These are phyloP conservation scores for Cryoendolithus antarcticus DNA, from an alignment of 2,329 filamentous ascomycete species.

Conservation along the genomic window DNA sequence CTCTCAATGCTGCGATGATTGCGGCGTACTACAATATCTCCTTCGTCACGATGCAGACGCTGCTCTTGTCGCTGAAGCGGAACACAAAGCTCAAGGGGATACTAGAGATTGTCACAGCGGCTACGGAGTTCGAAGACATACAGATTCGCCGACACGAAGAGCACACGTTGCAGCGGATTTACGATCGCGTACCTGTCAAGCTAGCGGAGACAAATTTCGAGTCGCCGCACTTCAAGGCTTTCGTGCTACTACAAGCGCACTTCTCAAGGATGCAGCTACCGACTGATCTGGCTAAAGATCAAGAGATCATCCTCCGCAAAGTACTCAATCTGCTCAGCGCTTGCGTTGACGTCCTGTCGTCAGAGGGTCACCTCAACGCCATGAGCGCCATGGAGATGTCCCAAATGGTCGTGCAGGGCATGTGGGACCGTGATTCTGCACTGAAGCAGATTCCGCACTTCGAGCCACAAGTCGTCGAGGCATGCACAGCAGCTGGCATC, in stretches of 20 bases:
- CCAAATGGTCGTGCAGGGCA: slow-evolving; percentile 96
- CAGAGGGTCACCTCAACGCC: slow-evolving; percentile 89
- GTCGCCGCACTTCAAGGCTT: slow-evolving; percentile 96
- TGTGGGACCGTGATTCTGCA: slow-evolving; percentile 97
- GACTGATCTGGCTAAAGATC: slow-evolving; percentile 89
- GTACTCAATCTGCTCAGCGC: slow-evolving; percentile 80
- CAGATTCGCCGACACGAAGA: slow-evolving; percentile 92
- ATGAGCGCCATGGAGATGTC: slow-evolving; percentile 99
- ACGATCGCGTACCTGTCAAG: slow-evolving; percentile 89
- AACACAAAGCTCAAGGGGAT: slow-evolving; percentile 95
- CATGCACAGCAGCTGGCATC: slow-evolving; percentile 67
- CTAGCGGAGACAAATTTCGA: slow-evolving; percentile 78
- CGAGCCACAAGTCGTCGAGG: slow-evolving; percentile 67
- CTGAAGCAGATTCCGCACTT: slow-evolving; percentile 98
- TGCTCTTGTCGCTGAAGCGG: slow-evolving; percentile 76
- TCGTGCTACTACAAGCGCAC: slow-evolving; percentile 92
- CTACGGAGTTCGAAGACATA: slow-evolving; percentile 89
- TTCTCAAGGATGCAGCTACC: slow-evolving; percentile 96
- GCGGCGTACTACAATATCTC: slow-evolving; percentile 99
- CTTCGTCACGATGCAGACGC: slow-evolving; percentile 98
- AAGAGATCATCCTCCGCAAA: slow-evolving; percentile 75
- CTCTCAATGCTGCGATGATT: slow-evolving; percentile 94
- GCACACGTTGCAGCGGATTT: slow-evolving; percentile 74
- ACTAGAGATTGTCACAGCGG: slow-evolving; percentile 90
- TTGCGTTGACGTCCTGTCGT: slow-evolving; percentile 87